Evolutionary conservation across 345 rosid genomes (phyloP), one percentile per base, ranked within the genome.

Genomic region (Pistacia atlantica): DNA sequence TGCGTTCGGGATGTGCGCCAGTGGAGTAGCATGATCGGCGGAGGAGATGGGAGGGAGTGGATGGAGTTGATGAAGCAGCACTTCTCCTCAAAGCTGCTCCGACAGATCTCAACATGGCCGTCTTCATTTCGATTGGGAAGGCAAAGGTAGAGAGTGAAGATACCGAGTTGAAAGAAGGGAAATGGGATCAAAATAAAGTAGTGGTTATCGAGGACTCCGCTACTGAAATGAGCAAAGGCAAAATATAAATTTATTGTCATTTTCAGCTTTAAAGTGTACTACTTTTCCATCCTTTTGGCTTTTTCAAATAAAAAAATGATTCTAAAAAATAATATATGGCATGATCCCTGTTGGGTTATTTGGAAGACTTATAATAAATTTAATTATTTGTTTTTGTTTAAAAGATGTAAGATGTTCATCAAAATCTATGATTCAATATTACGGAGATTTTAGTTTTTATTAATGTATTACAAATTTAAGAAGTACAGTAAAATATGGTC

Each of bases 1-100:
- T 84, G 37, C 80, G 71, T 20, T 80, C 78, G 8, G 83, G 85
- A 9, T 69, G 78, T 8, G 78, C 55, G 12, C 18, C 80, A 5
- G 68, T 61, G 9, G 84, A 67, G 65, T 76, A 35, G 75, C 28
- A 67, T 7, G 72, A 42, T 22, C 74, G 66, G 64, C 72, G 31
- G 37, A 54, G 33, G 25, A 75, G 65, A 71, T 52, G 69, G 46
- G 65, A 37, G 4, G 73, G 17, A 11, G 48, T 16, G 67, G 67
- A 65, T 14, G 77, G 22, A 0, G 52, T 35, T 54, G 77, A 64
- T 14, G 77, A 28, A 16, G 38, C 62, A 6, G 61, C 61, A 22
- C n/a, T 37, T 52, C 77, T 74, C 18, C 70, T 74, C n/a, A 65
- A 35, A 52, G 77, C 70, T 20, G 77, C 77, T 58, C 79, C 45